phyloP scores from a whole-genome alignment of 192 early-diverging fungal species.

The Cladochytrium replicatum region DNA sequence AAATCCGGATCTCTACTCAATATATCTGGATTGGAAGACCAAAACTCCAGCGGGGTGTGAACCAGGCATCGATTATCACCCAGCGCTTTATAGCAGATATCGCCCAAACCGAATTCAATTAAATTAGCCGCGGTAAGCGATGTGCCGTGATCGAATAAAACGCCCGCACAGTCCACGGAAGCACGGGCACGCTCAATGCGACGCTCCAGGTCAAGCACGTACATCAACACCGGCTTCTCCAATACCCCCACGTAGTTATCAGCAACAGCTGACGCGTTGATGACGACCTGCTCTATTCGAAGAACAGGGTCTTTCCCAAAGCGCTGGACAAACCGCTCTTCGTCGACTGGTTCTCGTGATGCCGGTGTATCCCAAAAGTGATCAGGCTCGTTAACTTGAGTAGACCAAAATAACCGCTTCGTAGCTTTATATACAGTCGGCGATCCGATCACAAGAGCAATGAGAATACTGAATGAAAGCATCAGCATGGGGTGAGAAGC shows the following conservation, averaged over 20 bases:
- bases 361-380: slow-evolving; percentile 33
- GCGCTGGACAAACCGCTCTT: slow-evolving; percentile 10
- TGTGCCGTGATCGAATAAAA: too few species aligned
- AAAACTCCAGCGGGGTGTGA: slow-evolving; percentile 48
- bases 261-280: slow-evolving; percentile 12
- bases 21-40: slow-evolving; percentile 12
- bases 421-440: slow-evolving; percentile 18
- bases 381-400: slow-evolving; percentile 17
- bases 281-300: slow-evolving; percentile 27
- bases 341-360: slow-evolving; percentile 16
- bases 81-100: slow-evolving; percentile 19
- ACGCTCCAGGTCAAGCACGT: slow-evolving; percentile 21
- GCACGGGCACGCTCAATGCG: slow-evolving; percentile 10
- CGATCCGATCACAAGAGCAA: slow-evolving; percentile 44
- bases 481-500: slow-evolving; percentile 48
- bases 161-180: neutral
- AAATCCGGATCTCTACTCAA: slow-evolving; percentile 18
- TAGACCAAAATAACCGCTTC: neutral
- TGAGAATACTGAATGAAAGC: slow-evolving; percentile 43
- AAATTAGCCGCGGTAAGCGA: too few species aligned
- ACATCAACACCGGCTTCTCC: slow-evolving; percentile 5
- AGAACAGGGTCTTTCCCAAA: slow-evolving; percentile 19
- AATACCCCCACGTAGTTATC: neutral
- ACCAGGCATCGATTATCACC: slow-evolving; percentile 33
- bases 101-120: too few species aligned